A percentile compares a stretch with the other conserved stretches of the same genome.
Evolutionary conservation across 768 basidiomycete species (phyloP).

Genomic region (Nidula microcarpa): DNA sequence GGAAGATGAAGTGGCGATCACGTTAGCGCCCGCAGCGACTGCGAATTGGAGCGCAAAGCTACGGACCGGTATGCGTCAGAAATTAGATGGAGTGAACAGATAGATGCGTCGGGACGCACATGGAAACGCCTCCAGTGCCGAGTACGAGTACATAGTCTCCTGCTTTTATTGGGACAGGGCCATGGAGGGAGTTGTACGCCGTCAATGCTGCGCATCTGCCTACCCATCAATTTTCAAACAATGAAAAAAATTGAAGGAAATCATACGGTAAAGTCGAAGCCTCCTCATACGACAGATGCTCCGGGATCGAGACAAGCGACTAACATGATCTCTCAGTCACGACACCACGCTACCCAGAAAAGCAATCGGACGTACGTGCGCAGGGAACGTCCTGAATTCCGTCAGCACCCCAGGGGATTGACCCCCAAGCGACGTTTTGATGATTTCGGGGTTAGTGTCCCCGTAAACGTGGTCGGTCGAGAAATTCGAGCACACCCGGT

Average conservation of each 20-base stretch:
- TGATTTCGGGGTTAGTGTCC: constrained; percentile 24
- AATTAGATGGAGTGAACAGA: neutral
- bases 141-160: constrained; percentile 58
- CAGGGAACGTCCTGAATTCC: constrained; percentile 37
- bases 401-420: constrained; percentile 41
- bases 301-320: constrained; percentile 43
- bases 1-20: constrained; percentile 66
- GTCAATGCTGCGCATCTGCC: constrained; percentile 54
- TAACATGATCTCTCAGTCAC: constrained; percentile 5
- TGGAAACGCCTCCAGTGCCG: constrained; percentile 59
- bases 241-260: too few relatives aligned
- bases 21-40: constrained; percentile 56
- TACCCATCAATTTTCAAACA: constrained; percentile 7
- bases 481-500: constrained; percentile 50
- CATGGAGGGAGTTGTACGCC: constrained; percentile 58
- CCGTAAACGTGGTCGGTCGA: constrained; percentile 38
- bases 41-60: constrained; percentile 62
- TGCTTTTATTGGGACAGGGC: constrained; percentile 46
- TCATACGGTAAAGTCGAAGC: constrained; percentile 51
- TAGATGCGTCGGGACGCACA: constrained; percentile 23
- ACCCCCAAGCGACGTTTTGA: constrained; percentile 34
- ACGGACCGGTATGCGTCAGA: neutral
- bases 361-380: neutral
- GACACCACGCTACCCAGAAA: neutral
- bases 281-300: constrained; percentile 51